A percentile compares a stretch with the other conserved stretches of the same genome.
Evolutionary conservation across 306 rosid genomes (phyloP).

Genomic region (Quercus bicolor): DNA sequence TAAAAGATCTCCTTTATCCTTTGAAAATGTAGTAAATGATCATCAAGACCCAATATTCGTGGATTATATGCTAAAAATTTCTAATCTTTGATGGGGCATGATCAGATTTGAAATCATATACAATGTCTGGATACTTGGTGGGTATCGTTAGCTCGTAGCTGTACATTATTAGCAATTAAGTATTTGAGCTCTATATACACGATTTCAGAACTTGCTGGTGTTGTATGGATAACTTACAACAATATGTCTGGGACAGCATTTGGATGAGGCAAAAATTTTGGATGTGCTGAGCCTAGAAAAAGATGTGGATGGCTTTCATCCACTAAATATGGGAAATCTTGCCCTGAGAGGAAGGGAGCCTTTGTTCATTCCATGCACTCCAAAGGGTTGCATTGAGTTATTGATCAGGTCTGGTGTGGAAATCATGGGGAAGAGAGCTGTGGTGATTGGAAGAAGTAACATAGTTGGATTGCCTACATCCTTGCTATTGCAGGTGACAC

Average conservation of each 20-base stretch:
- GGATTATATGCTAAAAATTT: not conserved
- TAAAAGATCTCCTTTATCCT: not conserved
- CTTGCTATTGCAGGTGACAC: conserved; percentile 73
- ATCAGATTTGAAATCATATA: not conserved
- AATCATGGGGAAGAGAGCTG: conserved; percentile 75
- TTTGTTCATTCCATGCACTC: conserved; percentile 83
- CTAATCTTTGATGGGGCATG: not conserved
- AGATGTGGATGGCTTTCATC: conserved; percentile 95
- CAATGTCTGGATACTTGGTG: not conserved
- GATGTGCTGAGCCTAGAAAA: conserved; percentile 60
- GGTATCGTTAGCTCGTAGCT: conserved; percentile 4
- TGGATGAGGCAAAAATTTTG: conserved; percentile 61
- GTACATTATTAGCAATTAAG: conserved; percentile 14
- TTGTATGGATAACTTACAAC: conserved; percentile 42
- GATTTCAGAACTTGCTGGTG: conserved; percentile 31
- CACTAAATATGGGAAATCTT: conserved; percentile 75
- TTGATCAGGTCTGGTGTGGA: conserved; percentile 78
- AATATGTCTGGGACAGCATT: conserved; percentile 68
- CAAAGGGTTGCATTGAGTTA: conserved; percentile 87
- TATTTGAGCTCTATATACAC: conserved; percentile 29
- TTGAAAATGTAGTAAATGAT: not conserved
- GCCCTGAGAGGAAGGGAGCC: conserved; percentile 91
- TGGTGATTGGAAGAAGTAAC: conserved; percentile 89
- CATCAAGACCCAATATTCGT: not conserved
- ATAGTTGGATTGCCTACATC: conserved; percentile 86